Evolutionary conservation across 1,284 basidiomycete genomes (phyloP), one percentile per base, ranked within the genome.

Genomic region (Rhodotorula sp.): DNA sequence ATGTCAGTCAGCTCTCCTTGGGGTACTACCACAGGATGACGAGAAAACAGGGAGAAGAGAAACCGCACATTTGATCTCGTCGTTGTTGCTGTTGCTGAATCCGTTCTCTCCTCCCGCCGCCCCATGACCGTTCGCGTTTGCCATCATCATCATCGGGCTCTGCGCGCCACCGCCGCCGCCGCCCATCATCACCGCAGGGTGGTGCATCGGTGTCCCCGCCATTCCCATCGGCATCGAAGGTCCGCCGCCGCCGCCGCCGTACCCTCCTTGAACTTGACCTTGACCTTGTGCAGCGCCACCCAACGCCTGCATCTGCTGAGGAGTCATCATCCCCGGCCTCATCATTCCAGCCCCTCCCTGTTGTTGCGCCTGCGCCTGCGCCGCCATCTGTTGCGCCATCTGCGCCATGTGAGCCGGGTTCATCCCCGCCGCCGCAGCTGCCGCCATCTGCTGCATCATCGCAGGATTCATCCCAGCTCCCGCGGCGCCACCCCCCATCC

Each of bases 401-500:
- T 23, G 26, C 45, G 47, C 28, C 62, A 60, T 64, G 34, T 23
- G 10, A 43, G 38, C 38, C 18, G 23, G 45, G 15, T 28, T 43
- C 58, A 10, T n/a, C 43, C 15, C 45, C 10, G 2, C 59, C n/a
- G 26, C 45, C 48, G 60, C 60, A 49, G 50, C 38, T 34, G 28
- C 26, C 21, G 47, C 60, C 60, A 62, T 62, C 31, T 62, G 60
- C 12, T 48, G 43, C 26, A 55, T 55, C 59, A 64, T 59, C 16
- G 62, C 67, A 65, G 78, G 76, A 61, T 78, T 77, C 78, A 80
- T 79, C 47, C 73, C 76, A 68, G 75, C 66, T 73, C 78, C 85
- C 85, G 70, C 75, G 15, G 28, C 52, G 67, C 77, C 72, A 15
- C 64, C 63, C 83, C 77, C 84, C 83, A 78, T n/a, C 7, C 31